Evolutionary conservation across 2,329 filamentous ascomycete genomes (phyloP).

Genomic region (Hyphodiscus sp.): DNA sequence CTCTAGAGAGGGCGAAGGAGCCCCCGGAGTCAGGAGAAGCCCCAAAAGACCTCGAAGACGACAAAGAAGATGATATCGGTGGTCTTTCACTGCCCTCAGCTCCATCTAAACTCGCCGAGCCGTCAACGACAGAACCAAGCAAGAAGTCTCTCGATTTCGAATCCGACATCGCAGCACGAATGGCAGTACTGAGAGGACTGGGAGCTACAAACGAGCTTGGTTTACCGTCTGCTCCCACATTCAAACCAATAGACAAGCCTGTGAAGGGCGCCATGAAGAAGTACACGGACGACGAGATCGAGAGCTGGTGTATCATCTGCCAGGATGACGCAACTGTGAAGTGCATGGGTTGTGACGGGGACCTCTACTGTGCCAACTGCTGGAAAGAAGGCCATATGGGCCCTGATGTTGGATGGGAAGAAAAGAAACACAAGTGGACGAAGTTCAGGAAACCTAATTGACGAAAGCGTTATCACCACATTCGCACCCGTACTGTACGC

Average conservation of each 20-base stretch:
- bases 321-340: slow-evolving; percentile 68
- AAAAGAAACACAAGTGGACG: slow-evolving; percentile 61
- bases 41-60: neutral
- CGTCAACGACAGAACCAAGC: slow-evolving; percentile 4
- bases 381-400: slow-evolving; percentile 78
- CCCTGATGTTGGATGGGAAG: slow-evolving; percentile 62
- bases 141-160: slow-evolving; percentile 24
- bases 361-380: slow-evolving; percentile 71
- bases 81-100: slow-evolving; percentile 21
- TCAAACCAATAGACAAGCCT: slow-evolving; percentile 19
- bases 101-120: slow-evolving; percentile 18
- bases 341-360: slow-evolving; percentile 64
- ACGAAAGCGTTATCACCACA: neutral
- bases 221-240: slow-evolving; percentile 27
- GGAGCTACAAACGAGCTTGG: slow-evolving; percentile 14
- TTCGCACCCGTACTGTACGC: neutral
- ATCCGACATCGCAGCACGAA: slow-evolving; percentile 24
- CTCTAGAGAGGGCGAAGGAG: slow-evolving; percentile 17
- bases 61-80: neutral
- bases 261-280: slow-evolving; percentile 14
- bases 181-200: slow-evolving; percentile 23
- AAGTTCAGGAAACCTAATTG: slow-evolving; percentile 41
- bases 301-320: slow-evolving; percentile 77
- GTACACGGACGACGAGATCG: slow-evolving; percentile 64
- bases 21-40: slow-evolving; percentile 1